Percentiles rank a stretch among this genome's conserved stretches.
These are phyloP conservation scores for Acephala macrosclerotiorum DNA, from an alignment of 2,329 filamentous ascomycete genomes.

Conservation along the genomic window DNA sequence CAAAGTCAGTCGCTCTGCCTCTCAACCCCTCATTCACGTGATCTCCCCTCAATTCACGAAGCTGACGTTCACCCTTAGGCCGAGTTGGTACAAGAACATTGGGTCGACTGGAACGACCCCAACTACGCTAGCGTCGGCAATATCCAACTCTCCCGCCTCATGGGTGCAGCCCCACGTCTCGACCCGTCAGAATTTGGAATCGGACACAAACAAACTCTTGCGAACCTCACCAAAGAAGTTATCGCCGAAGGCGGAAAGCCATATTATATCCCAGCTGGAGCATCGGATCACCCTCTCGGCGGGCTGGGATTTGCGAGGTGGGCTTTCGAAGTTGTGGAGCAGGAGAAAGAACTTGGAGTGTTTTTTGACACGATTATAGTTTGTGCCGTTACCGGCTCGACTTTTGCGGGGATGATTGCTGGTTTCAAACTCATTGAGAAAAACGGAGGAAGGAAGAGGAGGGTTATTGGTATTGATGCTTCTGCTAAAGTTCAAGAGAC, in stretches of 20 bases:
- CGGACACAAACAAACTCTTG: slow-evolving; percentile 69
- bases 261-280: slow-evolving; percentile 76
- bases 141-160: slow-evolving; percentile 72
- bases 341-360: slow-evolving; percentile 66
- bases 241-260: slow-evolving; percentile 62
- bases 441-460: slow-evolving; percentile 54
- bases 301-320: slow-evolving; percentile 75
- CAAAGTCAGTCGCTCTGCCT: slow-evolving; percentile 43
- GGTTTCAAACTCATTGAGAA: slow-evolving; percentile 72
- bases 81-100: slow-evolving; percentile 71
- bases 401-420: slow-evolving; percentile 75
- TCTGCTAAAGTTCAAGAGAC: slow-evolving; percentile 67
- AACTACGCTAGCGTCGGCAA: slow-evolving; percentile 73
- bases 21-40: background rate
- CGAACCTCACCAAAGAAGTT: slow-evolving; percentile 61
- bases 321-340: slow-evolving; percentile 71
- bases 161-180: slow-evolving; percentile 69
- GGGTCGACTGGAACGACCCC: slow-evolving; percentile 68
- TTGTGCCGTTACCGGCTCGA: slow-evolving; percentile 75
- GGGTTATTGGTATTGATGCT: slow-evolving; percentile 73
- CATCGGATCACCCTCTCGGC: slow-evolving; percentile 73
- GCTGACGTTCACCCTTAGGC: slow-evolving; percentile 29
- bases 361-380: slow-evolving; percentile 75
- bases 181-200: slow-evolving; percentile 70
- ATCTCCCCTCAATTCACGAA: background rate